phyloP scores from a whole-genome alignment of 192 early-diverging fungal species.

The Coemansia sp. region DNA sequence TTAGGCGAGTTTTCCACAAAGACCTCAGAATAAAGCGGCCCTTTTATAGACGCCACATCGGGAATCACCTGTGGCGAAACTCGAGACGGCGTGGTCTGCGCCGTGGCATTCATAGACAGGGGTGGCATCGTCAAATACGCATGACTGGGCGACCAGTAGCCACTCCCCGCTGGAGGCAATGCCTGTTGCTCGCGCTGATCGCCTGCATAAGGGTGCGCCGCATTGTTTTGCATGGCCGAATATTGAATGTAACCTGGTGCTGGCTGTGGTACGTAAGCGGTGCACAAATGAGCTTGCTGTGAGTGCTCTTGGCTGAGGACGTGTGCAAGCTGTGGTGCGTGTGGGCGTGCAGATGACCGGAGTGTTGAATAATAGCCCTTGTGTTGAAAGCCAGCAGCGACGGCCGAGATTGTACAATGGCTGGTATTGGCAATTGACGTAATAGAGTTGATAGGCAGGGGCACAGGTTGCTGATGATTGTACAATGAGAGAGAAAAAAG shows the following conservation, averaged over 20 bases:
- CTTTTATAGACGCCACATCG: slow-evolving; percentile 45
- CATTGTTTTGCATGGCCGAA: slow-evolving; percentile 19
- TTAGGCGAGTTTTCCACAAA: slow-evolving; percentile 1
- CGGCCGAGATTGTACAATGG: slow-evolving; percentile 23
- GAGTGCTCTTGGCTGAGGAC: neutral
- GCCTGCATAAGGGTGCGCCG: slow-evolving; percentile 23
- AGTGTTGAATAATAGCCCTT: slow-evolving; percentile 2
- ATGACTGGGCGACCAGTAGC: slow-evolving; percentile 9
- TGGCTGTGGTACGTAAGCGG: neutral
- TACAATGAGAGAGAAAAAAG: slow-evolving; percentile 25
- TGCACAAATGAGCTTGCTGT: neutral
- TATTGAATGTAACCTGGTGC: neutral
- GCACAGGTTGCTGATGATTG: slow-evolving; percentile 12
- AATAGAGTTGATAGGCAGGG: neutral
- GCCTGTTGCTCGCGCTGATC: slow-evolving; percentile 28
- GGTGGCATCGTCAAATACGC: slow-evolving; percentile 20
- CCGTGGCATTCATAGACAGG: neutral
- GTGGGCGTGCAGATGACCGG: neutral
- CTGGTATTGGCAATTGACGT: slow-evolving; percentile 4
- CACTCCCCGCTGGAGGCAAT: slow-evolving; percentile 1
- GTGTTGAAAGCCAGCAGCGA: slow-evolving; percentile 10
- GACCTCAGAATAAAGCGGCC: neutral
- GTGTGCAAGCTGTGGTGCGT: neutral
- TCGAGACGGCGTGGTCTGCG: slow-evolving; percentile 11
- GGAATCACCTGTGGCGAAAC: slow-evolving; percentile 31